phyloP scores from a whole-genome alignment of 345 rosid species.

The Brassica incana region DNA sequence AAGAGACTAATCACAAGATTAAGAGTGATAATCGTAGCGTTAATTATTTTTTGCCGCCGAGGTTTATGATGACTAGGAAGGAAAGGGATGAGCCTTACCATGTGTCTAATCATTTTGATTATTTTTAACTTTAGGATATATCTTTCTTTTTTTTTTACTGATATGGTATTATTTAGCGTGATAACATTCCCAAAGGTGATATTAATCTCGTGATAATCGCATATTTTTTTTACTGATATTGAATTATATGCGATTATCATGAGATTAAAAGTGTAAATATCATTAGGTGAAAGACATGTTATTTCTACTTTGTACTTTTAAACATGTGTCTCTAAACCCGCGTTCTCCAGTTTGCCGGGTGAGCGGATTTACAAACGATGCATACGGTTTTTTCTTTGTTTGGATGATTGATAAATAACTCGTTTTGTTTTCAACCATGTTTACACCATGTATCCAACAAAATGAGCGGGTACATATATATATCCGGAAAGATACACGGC shows the following conservation, averaged over 20 bases:
- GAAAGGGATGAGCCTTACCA: conserved; percentile 79
- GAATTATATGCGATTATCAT: background rate
- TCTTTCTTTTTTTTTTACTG: conserved; percentile 8
- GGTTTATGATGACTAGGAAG: conserved; percentile 60
- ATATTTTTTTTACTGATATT: conserved; percentile 9
- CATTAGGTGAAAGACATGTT: background rate
- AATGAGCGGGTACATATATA: background rate
- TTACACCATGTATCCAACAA: background rate
- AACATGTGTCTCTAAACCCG: no score
- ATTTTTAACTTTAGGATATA: conserved; percentile 50
- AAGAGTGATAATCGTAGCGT: conserved; percentile 40
- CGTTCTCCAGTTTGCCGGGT: no score
- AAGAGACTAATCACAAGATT: conserved; percentile 33
- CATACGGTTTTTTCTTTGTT: no score
- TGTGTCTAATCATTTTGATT: conserved; percentile 75
- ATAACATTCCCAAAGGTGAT: no score
- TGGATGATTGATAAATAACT: no score
- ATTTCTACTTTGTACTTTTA: background rate
- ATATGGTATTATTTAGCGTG: background rate
- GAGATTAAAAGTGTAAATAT: conserved; percentile 20
- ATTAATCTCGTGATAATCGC: no score
- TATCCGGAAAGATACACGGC: background rate
- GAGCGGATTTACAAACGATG: no score
- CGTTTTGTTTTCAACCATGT: background rate
- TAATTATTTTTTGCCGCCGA: conserved; percentile 44